Base-by-base conservation (phyloP, 768 basidiomycete genomes). In the Rickenella mellea region DNA sequence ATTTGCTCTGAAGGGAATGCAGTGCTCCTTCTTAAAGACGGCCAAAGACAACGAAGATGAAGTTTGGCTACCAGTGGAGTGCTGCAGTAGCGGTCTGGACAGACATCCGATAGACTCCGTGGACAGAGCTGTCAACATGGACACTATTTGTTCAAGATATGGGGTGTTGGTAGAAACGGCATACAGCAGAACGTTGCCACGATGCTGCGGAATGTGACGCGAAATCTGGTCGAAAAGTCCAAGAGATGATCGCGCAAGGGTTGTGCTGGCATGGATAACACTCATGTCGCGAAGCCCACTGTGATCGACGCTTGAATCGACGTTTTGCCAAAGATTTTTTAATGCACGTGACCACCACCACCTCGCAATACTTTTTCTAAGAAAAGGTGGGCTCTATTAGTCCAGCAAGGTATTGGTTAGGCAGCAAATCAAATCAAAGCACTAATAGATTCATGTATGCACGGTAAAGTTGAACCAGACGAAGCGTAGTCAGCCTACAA, bases 41-140 rank as follows among this genome's bases (percentile, higher is more conserved):
- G 76, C 80, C 6, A 84, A 52, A 17, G 80, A 76, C 51, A 80
- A 83, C 1, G 71, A 62, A n/a, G 22, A 76, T 56, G 19, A 59
- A 43, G 20, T 51, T 59, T 15, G 46, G 31, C 22, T 50, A 41
- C n/a, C 31, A 42, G n/a, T n/a, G 17, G 40, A 40, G 35, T 37
- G 41, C 19, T 49, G 51, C n/a, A 64, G 62, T 11, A 73, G 49
- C 1, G 74, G 70, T 1, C 73, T 70, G 10, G 78, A 73, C 30
- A 86, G 69, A 51, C 83, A 85, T 3, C 84, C 83, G n/a, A 81
- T 54, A 21, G 73, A 66, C 5, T 61, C 39, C 21, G 30, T 15
- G 7, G 58, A 56, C 11, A 60, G 40, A 0, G 41, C 31, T 19
- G 45, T 48, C 17, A 64, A 44, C 3, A 44, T 32, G 8, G 52